Conservation (phyloP, 2,329 filamentous ascomycete species). For the Microdochium bolleyi region DNA sequence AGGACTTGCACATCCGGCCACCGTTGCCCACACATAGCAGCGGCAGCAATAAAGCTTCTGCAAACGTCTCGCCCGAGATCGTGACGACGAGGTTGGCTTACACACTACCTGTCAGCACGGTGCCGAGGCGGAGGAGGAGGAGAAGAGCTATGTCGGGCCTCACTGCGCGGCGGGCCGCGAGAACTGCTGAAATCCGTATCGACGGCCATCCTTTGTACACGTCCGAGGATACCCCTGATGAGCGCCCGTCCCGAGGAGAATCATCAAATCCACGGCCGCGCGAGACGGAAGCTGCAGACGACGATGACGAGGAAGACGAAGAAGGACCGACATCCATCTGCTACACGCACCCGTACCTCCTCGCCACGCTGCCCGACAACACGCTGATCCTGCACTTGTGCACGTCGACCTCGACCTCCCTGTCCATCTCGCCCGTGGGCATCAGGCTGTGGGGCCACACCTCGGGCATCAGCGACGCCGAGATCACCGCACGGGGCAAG, state of each 20-base stretch:
- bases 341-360: slow-evolving; percentile 75
- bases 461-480: slow-evolving; percentile 76
- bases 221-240: background rate
- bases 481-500: slow-evolving; percentile 77
- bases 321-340: slow-evolving; percentile 55
- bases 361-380: slow-evolving; percentile 80
- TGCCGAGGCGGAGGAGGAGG: slow-evolving; percentile 1
- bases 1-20: slow-evolving; percentile 63
- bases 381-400: slow-evolving; percentile 78
- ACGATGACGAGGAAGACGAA: slow-evolving; percentile 2
- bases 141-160: slow-evolving; percentile 1
- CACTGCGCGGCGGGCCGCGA: background rate
- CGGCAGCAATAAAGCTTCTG: background rate
- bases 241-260: too few relatives aligned
- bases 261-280: too few relatives aligned
- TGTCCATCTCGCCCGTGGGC: slow-evolving; percentile 61
- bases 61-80: slow-evolving; percentile 18
- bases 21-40: background rate
- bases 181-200: background rate
- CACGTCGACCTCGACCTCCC: slow-evolving; percentile 56
- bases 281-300: background rate
- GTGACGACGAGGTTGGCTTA: slow-evolving; percentile 31
- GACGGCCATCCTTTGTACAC: too few relatives aligned
- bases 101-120: slow-evolving; percentile 21
- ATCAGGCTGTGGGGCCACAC: slow-evolving; percentile 86